A percentile compares a stretch with the other conserved stretches of the same genome.
Evolutionary conservation across 2,329 filamentous ascomycete genomes (phyloP).

Genomic region (Proliferodiscus dingleyae): DNA sequence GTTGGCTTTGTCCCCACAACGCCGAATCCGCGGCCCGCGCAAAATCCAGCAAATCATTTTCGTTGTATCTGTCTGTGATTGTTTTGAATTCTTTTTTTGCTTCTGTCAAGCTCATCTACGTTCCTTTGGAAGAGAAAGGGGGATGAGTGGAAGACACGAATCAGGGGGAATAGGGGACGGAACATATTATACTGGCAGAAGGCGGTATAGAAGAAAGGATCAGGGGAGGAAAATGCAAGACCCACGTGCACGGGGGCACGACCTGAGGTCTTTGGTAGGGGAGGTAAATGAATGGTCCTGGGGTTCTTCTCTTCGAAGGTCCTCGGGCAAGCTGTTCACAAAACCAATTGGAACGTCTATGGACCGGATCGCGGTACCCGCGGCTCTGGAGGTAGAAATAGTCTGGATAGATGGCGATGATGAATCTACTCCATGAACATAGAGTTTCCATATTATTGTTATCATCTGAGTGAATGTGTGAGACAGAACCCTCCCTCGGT

Average conservation of each 20-base stretch:
- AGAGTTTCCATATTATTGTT: background rate
- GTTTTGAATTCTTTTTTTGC: background rate
- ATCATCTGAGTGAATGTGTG: background rate
- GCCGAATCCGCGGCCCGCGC: constrained; percentile 31
- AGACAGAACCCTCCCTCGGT: no score
- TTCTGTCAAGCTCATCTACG: constrained; percentile 14
- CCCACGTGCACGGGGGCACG: constrained; percentile 11
- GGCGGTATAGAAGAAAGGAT: constrained; percentile 3
- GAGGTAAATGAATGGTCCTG: constrained; percentile 9
- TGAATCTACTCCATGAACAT: constrained; percentile 9
- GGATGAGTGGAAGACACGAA: constrained; percentile 6
- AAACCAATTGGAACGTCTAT: constrained; percentile 2
- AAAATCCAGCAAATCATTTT: no score
- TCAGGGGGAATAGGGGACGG: constrained; percentile 4
- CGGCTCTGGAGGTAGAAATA: constrained; percentile 3
- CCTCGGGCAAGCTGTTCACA: constrained; percentile 8
- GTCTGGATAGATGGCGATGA: constrained; percentile 8
- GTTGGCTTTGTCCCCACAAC: no score
- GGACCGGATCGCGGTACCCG: constrained; percentile 1
- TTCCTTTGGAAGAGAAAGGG: constrained; percentile 8
- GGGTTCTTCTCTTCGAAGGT: constrained; percentile 2
- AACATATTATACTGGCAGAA: constrained; percentile 11
- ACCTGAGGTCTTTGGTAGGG: constrained; percentile 4
- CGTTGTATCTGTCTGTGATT: constrained; percentile 16
- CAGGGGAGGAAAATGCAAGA: background rate